These are phyloP conservation scores for Skeletonema tropicum DNA, from an alignment of 108 stramenopile genomes.

Conservation along the genomic window DNA sequence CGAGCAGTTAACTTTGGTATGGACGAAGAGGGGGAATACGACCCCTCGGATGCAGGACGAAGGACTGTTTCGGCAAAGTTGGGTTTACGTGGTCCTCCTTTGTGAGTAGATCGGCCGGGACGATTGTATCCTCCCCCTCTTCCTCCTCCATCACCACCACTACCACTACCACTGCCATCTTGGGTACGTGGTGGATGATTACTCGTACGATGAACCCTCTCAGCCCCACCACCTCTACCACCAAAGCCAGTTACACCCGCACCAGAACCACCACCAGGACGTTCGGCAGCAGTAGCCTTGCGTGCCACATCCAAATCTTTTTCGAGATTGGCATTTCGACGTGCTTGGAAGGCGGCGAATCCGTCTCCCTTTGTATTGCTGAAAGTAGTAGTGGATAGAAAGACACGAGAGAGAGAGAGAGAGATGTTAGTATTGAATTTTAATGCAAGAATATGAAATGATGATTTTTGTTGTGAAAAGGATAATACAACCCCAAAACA, in stretches of 20 bases:
- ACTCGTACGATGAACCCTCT: neutral
- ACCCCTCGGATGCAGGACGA: constrained; percentile 33
- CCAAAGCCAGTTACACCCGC: neutral
- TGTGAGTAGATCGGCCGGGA: constrained; percentile 18
- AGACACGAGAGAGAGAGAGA: neutral
- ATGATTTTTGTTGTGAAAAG: neutral
- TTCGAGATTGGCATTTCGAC: constrained; percentile 30
- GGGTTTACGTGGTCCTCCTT: constrained; percentile 32
- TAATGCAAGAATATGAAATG: neutral
- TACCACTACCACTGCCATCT: neutral
- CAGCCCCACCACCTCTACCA: neutral
- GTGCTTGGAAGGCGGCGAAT: constrained; percentile 42
- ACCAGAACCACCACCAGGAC: neutral
- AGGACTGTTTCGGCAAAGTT: constrained; percentile 47
- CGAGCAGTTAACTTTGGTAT: constrained; percentile 73
- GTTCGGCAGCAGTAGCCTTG: constrained; percentile 13
- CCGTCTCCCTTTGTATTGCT: neutral
- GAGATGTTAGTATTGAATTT: neutral
- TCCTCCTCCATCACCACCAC: too few species aligned
- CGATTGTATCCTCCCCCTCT: constrained; percentile 4
- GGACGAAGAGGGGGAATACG: constrained; percentile 28
- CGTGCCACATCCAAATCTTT: constrained; percentile 37
- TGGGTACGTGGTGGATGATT: constrained; percentile 1
- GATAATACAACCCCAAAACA: neutral
- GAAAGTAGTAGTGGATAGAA: neutral